Base-by-base conservation (phyloP, 2,329 filamentous ascomycete genomes). In the Monilinia vaccinii-corymbosi region DNA sequence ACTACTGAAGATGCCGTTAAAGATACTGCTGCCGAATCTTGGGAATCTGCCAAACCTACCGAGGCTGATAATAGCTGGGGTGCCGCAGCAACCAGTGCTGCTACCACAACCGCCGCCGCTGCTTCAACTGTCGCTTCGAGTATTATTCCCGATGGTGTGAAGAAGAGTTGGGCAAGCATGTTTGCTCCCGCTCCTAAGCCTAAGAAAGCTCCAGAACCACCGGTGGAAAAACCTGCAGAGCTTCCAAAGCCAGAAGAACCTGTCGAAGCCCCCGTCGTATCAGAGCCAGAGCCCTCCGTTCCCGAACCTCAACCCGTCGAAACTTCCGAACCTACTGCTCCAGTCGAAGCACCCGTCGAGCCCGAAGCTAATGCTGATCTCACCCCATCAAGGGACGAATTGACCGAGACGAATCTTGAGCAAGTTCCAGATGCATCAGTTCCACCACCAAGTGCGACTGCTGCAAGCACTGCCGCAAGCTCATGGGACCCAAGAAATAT, bases 401-500 rank as follows among this genome's bases (percentile, higher is more conserved):
- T 97, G 66, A 97, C 93, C 32, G 86, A 93, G 76, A 87, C 86
- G 68, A 97, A 97, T 75, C 87, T 97, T 61, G 92, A 96, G 73
- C 89, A 93, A 75, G 81, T 97, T 67, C 87, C 86, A 65, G 92
- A 97, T 75, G 81, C 81, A 60, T 96, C 93, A 47, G 78, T 84
- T 60, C 88, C 90, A 45, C 83, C 87, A 23, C 81, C 86, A 50
- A 93, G 89, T 58, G 88, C 86, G 66, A 97, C 93, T 50, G 89
- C 85, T 65, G 91, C 89, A 65, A 97, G 92, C 80, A 96, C 92
- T 62, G 80, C 90, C 65, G 89, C 91, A 67, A 94, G 93, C 74
- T 91, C 90, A 21, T 86, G 88, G 78, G 90, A 96, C 71, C 83
- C 87, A 61, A 82, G 84, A 71, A 81, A 79, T 71, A 75, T 75